Base-by-base conservation (phyloP, 176 grass and related monocot species). In the Phragmites australis region DNA sequence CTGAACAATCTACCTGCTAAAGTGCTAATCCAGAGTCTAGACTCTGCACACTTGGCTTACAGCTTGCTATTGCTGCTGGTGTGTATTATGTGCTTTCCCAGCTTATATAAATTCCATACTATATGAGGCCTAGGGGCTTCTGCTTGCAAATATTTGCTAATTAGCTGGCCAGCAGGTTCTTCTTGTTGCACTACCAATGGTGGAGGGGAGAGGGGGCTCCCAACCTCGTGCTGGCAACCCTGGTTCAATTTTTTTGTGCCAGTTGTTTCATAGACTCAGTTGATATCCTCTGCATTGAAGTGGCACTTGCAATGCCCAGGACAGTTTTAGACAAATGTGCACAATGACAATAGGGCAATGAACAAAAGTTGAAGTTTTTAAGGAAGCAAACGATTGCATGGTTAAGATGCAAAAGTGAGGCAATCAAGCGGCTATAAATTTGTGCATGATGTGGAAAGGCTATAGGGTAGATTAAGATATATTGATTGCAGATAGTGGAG, bases 111-210 rank as follows among this genome's bases (percentile, higher is more conserved):
- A 41, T 53, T 42, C 6, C 27, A 70, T 32, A 49, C 58, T 42
- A 4, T 78, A 49, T 2, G 43, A 34, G 15, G 30, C 43, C 40
- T 3, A 46, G 46, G 3, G 54, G 10, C 18, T 70, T 58, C 58
- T 78, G 21, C n/a, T 57, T 47, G 56, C 31, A 63, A 55, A 57
- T 66, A 49, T 21, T 78, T 72, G 32, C 15, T 54, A 52, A 19
- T 71, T 41, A 18, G 39, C 62, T 55, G 56, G 64, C 13, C 21
- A 49, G 52, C 26, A 43, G 9, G 67, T 0, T 6, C 52, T 54
- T 82, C 17, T 69, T 66, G 48, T 70, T 82, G 14, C 72, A 82
- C 32, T 21, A 2, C 34, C 31, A 40, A 34, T 51, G 26, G 29
- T 52, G 17, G 9, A 50, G 17, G 47, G 13, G 4, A 13, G 6